Percentiles rank a stretch among this genome's conserved stretches.
phyloP scores from a whole-genome alignment of 768 basidiomycete genomes.

The Tephrocybe sp. region DNA sequence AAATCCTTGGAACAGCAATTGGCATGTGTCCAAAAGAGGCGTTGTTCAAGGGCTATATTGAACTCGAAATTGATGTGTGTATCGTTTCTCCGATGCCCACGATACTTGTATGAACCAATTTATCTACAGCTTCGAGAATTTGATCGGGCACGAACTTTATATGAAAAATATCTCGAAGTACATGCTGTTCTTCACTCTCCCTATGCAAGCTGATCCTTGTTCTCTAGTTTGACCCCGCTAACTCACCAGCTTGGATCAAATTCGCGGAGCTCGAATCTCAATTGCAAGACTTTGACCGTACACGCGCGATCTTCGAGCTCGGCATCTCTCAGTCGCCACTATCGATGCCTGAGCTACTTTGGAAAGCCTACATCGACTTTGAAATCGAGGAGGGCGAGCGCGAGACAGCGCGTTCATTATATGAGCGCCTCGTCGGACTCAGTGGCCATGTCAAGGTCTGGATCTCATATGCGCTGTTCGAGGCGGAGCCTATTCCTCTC shows the following conservation, averaged over 20 bases:
- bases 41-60: constrained; percentile 95
- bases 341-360: constrained; percentile 93
- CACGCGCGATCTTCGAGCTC: constrained; percentile 93
- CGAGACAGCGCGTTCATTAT: constrained; percentile 77
- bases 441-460: constrained; percentile 97
- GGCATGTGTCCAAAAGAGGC: constrained; percentile 97
- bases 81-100: neutral
- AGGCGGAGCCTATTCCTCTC: constrained; percentile 73
- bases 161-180: constrained; percentile 94
- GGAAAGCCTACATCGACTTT: constrained; percentile 97
- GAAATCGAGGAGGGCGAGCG: constrained; percentile 94
- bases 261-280: constrained; percentile 90
- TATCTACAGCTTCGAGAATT: constrained; percentile 90
- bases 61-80: constrained; percentile 85
- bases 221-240: constrained; percentile 78
- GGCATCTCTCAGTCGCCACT: constrained; percentile 80
- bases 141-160: constrained; percentile 86
- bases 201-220: neutral
- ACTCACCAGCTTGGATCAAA: constrained; percentile 94
- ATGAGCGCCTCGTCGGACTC: constrained; percentile 81
- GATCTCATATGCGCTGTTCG: constrained; percentile 94
- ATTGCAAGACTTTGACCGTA: constrained; percentile 83
- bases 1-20: constrained; percentile 85
- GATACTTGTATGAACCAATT: neutral
- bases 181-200: constrained; percentile 18